Percentiles rank a stretch among this genome's conserved stretches.
These are phyloP conservation scores for Jatropha curcas DNA, from an alignment of 345 rosid genomes.

Conservation along the genomic window DNA sequence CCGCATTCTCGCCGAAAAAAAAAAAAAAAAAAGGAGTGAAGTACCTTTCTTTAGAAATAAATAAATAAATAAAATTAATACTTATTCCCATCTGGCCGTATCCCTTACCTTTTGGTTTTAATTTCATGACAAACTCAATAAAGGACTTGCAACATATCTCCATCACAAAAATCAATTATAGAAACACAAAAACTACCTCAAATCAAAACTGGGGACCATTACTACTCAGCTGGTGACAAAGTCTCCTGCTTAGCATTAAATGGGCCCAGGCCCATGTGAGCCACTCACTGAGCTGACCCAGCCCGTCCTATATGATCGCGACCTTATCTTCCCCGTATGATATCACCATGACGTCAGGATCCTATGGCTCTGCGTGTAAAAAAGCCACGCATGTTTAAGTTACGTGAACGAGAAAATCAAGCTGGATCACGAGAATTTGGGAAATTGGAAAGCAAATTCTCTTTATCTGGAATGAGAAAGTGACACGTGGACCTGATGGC, in stretches of 20 bases:
- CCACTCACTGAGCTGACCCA: neutral
- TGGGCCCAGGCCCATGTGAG: conserved; percentile 5
- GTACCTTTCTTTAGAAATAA: too few relatives aligned
- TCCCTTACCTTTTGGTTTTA: too few relatives aligned
- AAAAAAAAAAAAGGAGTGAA: too few relatives aligned
- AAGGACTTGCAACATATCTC: too few relatives aligned
- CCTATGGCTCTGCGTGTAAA: neutral
- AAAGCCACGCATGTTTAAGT: neutral
- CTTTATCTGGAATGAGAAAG: neutral
- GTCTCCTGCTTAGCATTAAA: neutral
- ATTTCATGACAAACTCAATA: too few relatives aligned
- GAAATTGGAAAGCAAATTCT: neutral
- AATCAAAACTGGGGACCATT: neutral
- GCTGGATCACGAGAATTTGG: conserved; percentile 23
- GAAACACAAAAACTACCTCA: neutral
- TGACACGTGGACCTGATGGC: conserved; percentile 27
- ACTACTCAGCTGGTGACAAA: neutral
- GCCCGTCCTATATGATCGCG: neutral
- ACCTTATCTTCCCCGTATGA: neutral
- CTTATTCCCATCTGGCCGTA: too few relatives aligned
- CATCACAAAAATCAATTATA: too few relatives aligned
- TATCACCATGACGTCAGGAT: neutral
- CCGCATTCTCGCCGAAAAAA: too few relatives aligned
- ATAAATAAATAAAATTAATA: too few relatives aligned
- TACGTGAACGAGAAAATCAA: conserved; percentile 5